phyloP scores from a whole-genome alignment of 331 rosid species.

The Malus hybrid region DNA sequence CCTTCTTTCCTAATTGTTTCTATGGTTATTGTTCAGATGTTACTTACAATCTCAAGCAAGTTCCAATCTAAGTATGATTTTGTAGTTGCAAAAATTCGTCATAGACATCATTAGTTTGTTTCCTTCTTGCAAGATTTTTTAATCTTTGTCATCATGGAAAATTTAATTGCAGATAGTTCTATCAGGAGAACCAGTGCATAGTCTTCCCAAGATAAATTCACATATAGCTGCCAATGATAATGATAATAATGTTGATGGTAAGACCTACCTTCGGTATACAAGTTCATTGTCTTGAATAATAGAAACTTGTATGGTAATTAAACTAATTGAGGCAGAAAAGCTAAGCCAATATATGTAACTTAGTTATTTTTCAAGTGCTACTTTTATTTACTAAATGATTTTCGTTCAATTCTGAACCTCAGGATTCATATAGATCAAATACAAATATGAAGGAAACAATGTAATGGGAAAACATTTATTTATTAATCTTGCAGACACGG shows the following conservation, averaged over 20 bases:
- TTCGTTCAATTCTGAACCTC: not conserved
- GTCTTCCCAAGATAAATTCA: slow-evolving; percentile 28
- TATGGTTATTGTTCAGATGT: not conserved
- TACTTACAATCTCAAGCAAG: not conserved
- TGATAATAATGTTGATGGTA: slow-evolving; percentile 27
- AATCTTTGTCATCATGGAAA: not conserved
- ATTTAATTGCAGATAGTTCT: slow-evolving; percentile 48
- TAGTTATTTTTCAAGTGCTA: not conserved
- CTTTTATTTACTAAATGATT: not conserved
- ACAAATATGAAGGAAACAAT: not conserved
- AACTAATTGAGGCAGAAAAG: not conserved
- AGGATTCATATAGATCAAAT: not conserved
- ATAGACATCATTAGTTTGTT: not conserved
- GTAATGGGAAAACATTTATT: not conserved
- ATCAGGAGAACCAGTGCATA: slow-evolving; percentile 56
- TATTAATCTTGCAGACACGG: not conserved
- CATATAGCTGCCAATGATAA: slow-evolving; percentile 33
- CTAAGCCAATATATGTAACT: not conserved
- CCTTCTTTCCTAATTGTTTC: not conserved
- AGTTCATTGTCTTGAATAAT: not conserved
- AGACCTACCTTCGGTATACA: slow-evolving; percentile 2
- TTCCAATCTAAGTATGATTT: not conserved
- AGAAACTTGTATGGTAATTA: not conserved
- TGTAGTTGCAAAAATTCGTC: not conserved
- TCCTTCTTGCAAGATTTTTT: not conserved